phyloP scores from a whole-genome alignment of 176 grass and related monocot genomes.

The Cenchrus americanus region DNA sequence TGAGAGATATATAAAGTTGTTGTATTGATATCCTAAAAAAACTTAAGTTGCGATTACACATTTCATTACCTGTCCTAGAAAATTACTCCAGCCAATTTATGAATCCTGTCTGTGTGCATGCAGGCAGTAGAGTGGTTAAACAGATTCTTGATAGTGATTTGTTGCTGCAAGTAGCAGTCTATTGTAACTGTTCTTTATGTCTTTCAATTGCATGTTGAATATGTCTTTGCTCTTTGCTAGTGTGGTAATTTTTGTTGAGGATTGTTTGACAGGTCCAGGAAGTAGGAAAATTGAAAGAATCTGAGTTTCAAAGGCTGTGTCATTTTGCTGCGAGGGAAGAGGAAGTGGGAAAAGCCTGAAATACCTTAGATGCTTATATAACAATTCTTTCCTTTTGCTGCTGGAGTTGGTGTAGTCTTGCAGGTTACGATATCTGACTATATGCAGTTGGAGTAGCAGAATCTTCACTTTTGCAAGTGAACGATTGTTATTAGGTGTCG shows the following conservation, averaged over 20 bases:
- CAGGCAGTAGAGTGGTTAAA: constrained; percentile 14
- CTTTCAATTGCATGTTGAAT: background rate
- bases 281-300: constrained; percentile 28
- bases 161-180: background rate
- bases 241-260: background rate
- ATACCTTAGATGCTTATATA: background rate
- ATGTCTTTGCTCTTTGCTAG: constrained; percentile 1
- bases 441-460: background rate
- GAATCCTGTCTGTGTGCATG: constrained; percentile 19
- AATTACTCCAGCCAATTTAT: background rate
- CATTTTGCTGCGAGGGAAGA: constrained; percentile 14
- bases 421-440: background rate
- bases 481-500: constrained; percentile 3
- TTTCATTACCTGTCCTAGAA: background rate
- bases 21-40: background rate
- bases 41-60: background rate
- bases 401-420: background rate
- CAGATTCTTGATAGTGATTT: constrained; percentile 25
- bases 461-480: background rate
- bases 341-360: background rate
- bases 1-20: background rate
- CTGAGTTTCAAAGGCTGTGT: background rate
- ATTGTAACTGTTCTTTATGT: constrained; percentile 36
- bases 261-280: constrained; percentile 26
- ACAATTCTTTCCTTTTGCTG: constrained; percentile 5